Conservation (phyloP, 768 basidiomycete genomes). For the Podaxis rugospora region DNA sequence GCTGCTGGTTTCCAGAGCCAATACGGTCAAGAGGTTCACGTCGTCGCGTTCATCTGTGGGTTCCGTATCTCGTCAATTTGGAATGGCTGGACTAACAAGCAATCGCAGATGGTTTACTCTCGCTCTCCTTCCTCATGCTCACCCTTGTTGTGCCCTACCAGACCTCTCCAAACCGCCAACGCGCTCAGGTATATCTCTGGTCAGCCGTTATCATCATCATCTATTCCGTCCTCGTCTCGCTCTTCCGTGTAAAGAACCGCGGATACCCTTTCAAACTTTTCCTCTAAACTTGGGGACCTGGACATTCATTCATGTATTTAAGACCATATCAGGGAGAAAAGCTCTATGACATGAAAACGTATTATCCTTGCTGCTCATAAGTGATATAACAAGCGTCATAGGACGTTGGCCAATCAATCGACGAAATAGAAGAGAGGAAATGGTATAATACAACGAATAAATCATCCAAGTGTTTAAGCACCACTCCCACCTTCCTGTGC, state of each 20-base stretch:
- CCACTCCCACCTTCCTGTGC: conserved; percentile 41
- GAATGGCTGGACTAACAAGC: conserved; percentile 6
- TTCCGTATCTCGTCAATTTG: conserved; percentile 15
- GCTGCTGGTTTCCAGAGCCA: conserved; percentile 87
- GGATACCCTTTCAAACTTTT: conserved; percentile 82
- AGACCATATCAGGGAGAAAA: not conserved
- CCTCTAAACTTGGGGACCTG: conserved; percentile 33
- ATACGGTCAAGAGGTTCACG: conserved; percentile 89
- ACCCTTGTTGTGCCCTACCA: conserved; percentile 78
- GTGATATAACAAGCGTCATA: not conserved
- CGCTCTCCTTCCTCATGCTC: conserved; percentile 75
- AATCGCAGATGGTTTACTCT: conserved; percentile 75
- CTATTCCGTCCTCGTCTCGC: conserved; percentile 79
- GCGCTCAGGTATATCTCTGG: conserved; percentile 89
- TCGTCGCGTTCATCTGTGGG: conserved; percentile 83
- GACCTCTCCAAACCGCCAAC: conserved; percentile 67
- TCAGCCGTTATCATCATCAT: conserved; percentile 73
- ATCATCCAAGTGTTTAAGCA: conserved; percentile 14
- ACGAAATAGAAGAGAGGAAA: conserved; percentile 7
- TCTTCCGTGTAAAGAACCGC: conserved; percentile 90
- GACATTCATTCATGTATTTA: conserved; percentile 9
- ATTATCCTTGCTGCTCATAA: not conserved
- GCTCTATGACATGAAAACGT: conserved; percentile 12
- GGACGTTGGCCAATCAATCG: conserved; percentile 13
- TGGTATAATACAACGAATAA: conserved; percentile 10